These are phyloP conservation scores for Chamaecrista fasciculata DNA, from an alignment of 306 rosid genomes.

Conservation along the genomic window DNA sequence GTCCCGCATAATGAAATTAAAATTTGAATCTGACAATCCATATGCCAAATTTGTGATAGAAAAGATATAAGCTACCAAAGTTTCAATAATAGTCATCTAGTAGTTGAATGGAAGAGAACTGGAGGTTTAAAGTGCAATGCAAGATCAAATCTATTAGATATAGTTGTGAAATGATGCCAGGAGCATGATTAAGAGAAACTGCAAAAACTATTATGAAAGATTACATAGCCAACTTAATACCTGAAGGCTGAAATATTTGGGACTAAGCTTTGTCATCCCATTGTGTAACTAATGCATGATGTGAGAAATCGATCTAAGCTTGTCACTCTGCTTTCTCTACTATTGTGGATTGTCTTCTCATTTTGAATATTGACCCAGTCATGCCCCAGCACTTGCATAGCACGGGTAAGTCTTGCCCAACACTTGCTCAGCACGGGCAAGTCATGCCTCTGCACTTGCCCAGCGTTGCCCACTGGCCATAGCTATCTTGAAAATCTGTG, in stretches of 20 bases:
- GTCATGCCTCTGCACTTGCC: too few relatives aligned
- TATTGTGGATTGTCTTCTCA: background rate
- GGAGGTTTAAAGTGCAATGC: background rate
- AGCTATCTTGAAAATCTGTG: background rate
- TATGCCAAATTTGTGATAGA: background rate
- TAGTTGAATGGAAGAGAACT: background rate
- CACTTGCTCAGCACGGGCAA: too few relatives aligned
- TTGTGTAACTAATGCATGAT: too few relatives aligned
- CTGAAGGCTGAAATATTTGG: background rate
- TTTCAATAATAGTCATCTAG: background rate
- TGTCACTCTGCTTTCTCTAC: background rate
- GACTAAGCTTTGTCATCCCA: background rate
- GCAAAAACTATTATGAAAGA: background rate
- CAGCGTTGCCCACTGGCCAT: too few relatives aligned
- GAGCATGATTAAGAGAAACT: background rate
- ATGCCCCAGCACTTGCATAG: too few relatives aligned
- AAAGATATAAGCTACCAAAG: background rate
- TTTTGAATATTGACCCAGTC: background rate
- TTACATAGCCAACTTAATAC: background rate
- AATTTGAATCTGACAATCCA: background rate
- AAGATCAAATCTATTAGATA: background rate
- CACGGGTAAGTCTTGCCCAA: too few relatives aligned
- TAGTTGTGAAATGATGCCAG: background rate
- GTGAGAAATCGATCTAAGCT: background rate
- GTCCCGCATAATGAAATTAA: background rate